Evolutionary conservation across 805 yeast species (phyloP).

Genomic region (Saccharomycopsis lassenensis): DNA sequence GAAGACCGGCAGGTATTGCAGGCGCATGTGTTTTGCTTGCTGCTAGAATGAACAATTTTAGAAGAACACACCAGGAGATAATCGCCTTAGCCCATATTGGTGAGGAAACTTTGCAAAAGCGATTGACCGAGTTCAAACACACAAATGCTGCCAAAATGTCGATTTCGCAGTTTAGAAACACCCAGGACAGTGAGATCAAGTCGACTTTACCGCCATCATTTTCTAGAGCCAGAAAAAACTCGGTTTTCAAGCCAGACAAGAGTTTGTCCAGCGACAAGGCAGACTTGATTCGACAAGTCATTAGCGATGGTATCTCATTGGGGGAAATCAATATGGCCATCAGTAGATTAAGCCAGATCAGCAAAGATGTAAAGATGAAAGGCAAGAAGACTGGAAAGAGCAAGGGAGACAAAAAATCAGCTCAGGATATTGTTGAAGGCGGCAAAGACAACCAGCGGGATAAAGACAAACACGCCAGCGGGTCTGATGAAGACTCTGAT

Average conservation of each 20-base stretch:
- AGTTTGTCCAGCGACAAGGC: too few species aligned
- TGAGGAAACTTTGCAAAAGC: conserved; percentile 81
- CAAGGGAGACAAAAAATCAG: not conserved
- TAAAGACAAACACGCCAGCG: conserved; percentile 7
- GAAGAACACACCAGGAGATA: conserved; percentile 86
- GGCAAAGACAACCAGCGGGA: conserved; percentile 24
- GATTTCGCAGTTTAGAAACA: conserved; percentile 58
- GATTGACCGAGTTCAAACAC: conserved; percentile 77
- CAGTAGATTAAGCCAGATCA: conserved; percentile 1
- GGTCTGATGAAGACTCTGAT: not conserved
- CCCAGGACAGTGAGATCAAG: conserved; percentile 23
- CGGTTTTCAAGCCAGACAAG: conserved; percentile 25
- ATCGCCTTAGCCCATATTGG: conserved; percentile 95
- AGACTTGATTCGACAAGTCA: conserved; percentile 12
- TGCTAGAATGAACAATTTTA: conserved; percentile 90
- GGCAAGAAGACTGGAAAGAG: not conserved
- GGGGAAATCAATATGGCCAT: conserved; percentile 13
- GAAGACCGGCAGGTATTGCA: conserved; percentile 97
- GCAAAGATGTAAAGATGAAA: conserved; percentile 13
- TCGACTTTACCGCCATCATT: conserved; percentile 78
- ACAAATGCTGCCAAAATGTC: conserved; percentile 69
- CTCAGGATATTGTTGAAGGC: conserved; percentile 18
- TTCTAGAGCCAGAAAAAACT: conserved; percentile 43
- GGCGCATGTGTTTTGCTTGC: conserved; percentile 93
- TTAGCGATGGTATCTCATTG: conserved; percentile 9